These are phyloP conservation scores for Pseudogymnoascus sp. DNA, from an alignment of 2,329 filamentous ascomycete species.

Conservation along the genomic window DNA sequence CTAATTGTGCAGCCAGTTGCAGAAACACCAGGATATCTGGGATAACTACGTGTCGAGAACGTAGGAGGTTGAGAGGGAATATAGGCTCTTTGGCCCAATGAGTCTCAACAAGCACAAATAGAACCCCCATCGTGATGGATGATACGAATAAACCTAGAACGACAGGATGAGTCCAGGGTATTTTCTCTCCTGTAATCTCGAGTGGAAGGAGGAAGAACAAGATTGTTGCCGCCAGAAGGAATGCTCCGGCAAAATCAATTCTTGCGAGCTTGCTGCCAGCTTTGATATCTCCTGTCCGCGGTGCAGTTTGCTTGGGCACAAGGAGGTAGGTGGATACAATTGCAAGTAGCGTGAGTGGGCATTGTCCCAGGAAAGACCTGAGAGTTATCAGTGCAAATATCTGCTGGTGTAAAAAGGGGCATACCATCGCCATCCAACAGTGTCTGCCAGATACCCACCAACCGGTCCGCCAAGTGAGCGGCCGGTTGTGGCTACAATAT, in stretches of 20 bases:
- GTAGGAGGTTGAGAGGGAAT: conserved; percentile 48
- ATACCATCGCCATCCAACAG: conserved; percentile 57
- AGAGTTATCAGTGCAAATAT: neutral
- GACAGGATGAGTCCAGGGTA: conserved; percentile 30
- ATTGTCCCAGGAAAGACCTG: neutral
- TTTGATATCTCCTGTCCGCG: conserved; percentile 8
- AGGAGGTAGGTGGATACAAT: conserved; percentile 16
- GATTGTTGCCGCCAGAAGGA: conserved; percentile 38
- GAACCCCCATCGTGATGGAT: conserved; percentile 23
- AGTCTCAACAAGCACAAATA: conserved; percentile 29
- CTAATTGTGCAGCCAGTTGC: conserved; percentile 51
- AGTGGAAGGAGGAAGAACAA: conserved; percentile 38
- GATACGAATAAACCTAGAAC: conserved; percentile 29
- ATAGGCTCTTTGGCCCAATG: conserved; percentile 47
- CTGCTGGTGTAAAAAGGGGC: neutral
- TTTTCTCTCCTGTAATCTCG: conserved; percentile 41
- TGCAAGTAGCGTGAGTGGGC: neutral
- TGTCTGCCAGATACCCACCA: conserved; percentile 51
- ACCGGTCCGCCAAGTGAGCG: conserved; percentile 46
- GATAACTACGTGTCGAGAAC: conserved; percentile 43
- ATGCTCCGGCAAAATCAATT: conserved; percentile 52
- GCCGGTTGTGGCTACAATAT: conserved; percentile 44
- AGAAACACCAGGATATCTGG: conserved; percentile 45
- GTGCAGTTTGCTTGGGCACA: conserved; percentile 11
- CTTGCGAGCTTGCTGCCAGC: conserved; percentile 35